phyloP scores from a whole-genome alignment of 108 stramenopile genomes.

The Skeletonema marinoi region DNA sequence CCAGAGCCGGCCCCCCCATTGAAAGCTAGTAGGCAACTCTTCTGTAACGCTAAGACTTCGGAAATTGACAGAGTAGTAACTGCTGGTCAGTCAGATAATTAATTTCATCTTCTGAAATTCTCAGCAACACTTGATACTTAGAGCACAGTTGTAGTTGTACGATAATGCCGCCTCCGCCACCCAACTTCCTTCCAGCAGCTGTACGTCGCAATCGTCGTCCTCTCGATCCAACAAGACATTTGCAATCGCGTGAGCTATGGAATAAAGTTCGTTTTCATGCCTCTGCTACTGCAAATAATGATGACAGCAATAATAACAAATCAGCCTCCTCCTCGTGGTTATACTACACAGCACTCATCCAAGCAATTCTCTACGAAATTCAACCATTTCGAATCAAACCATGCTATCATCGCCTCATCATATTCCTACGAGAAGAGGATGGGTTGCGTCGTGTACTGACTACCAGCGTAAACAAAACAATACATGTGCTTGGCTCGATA shows the following conservation, averaged over 20 bases:
- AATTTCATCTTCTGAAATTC: too few relatives aligned
- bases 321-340: not conserved
- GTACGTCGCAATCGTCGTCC: not conserved
- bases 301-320: not conserved
- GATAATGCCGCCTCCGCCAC: constrained; percentile 4
- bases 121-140: too few relatives aligned
- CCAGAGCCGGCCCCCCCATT: too few relatives aligned
- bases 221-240: constrained; percentile 28
- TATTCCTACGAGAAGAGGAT: constrained; percentile 18
- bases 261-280: constrained; percentile 36
- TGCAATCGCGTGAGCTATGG: constrained; percentile 26
- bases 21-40: too few relatives aligned
- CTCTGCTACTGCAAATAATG: not conserved
- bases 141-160: too few relatives aligned
- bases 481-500: constrained; percentile 6
- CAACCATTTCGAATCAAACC: constrained; percentile 71
- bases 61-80: too few relatives aligned
- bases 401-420: not conserved
- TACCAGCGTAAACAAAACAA: not conserved
- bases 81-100: too few relatives aligned
- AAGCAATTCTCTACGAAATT: constrained; percentile 74
- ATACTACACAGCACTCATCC: constrained; percentile 23
- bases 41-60: too few relatives aligned
- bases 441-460: not conserved
- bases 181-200: not conserved